phyloP scores from a whole-genome alignment of 192 early-diverging fungal genomes.

The Coemansia sp. region DNA sequence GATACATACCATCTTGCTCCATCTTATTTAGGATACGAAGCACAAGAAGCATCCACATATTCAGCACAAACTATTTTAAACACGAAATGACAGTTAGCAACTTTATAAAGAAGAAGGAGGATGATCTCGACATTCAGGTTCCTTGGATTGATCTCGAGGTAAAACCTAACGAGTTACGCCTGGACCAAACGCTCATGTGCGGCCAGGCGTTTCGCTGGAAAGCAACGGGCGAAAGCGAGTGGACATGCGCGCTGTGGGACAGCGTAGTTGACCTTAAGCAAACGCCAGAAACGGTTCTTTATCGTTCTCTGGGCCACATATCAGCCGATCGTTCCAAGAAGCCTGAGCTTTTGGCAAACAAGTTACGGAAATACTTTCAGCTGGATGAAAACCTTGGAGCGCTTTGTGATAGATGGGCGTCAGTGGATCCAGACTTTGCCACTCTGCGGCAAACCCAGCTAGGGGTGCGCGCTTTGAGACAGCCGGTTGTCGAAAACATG shows the following conservation, averaged over 20 bases:
- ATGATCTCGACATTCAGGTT: not conserved
- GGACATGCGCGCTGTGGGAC: slow-evolving; percentile 62
- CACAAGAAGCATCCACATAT: not conserved
- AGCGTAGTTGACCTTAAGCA: slow-evolving; percentile 67
- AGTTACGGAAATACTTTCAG: slow-evolving; percentile 82
- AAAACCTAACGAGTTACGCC: slow-evolving; percentile 67
- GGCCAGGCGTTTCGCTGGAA: slow-evolving; percentile 95
- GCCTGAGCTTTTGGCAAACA: slow-evolving; percentile 5
- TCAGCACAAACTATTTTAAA: not conserved
- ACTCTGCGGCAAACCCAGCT: slow-evolving; percentile 33
- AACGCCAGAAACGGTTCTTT: slow-evolving; percentile 46
- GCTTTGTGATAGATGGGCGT: slow-evolving; percentile 63
- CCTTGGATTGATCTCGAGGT: slow-evolving; percentile 60
- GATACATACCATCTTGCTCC: not conserved
- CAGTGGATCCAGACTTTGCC: slow-evolving; percentile 69
- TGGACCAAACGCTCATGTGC: slow-evolving; percentile 80
- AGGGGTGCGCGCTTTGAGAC: slow-evolving; percentile 78
- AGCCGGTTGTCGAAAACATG: slow-evolving; percentile 86
- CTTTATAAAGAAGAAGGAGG: not conserved
- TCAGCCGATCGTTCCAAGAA: not conserved
- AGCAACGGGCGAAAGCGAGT: slow-evolving; percentile 61
- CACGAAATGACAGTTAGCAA: not conserved
- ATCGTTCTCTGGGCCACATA: slow-evolving; percentile 18
- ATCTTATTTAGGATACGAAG: not conserved
- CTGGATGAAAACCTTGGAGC: slow-evolving; percentile 65